Percentiles rank a stretch among this genome's conserved stretches.
Conservation (phyloP, 169 alveolate species). For the Eimeria sp. region DNA sequence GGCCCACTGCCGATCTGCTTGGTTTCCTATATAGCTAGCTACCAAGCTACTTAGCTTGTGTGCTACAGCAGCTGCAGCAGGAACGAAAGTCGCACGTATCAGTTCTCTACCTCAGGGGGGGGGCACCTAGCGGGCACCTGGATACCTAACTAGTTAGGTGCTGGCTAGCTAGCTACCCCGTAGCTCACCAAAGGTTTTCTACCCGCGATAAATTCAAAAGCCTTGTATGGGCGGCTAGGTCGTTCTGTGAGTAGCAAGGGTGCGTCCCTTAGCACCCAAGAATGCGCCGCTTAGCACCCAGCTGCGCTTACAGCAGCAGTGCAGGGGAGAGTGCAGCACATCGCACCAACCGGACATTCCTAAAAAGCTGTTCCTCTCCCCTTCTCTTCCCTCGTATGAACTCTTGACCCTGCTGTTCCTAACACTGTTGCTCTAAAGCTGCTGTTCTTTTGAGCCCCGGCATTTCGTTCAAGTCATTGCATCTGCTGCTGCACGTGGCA, state of each 20-base stretch:
- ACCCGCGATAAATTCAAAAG: neutral
- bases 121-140: no score
- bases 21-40: neutral
- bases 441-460: neutral
- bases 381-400: neutral
- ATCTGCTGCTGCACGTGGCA: neutral
- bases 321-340: neutral
- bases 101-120: neutral
- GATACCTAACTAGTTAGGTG: neutral
- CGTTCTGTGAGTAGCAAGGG: neutral
- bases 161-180: neutral
- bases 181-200: neutral
- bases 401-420: neutral
- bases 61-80: neutral
- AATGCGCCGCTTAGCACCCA: no score
- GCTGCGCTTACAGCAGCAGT: neutral
- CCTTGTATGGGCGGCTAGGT: neutral
- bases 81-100: neutral
- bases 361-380: constrained; percentile 14
- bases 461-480: neutral
- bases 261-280: no score
- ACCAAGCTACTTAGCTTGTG: neutral
- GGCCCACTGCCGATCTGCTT: neutral
- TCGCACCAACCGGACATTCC: neutral
- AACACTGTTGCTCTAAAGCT: no score